These are phyloP conservation scores for Coprinopsis sp. DNA, from an alignment of 768 basidiomycete species.

Conservation along the genomic window DNA sequence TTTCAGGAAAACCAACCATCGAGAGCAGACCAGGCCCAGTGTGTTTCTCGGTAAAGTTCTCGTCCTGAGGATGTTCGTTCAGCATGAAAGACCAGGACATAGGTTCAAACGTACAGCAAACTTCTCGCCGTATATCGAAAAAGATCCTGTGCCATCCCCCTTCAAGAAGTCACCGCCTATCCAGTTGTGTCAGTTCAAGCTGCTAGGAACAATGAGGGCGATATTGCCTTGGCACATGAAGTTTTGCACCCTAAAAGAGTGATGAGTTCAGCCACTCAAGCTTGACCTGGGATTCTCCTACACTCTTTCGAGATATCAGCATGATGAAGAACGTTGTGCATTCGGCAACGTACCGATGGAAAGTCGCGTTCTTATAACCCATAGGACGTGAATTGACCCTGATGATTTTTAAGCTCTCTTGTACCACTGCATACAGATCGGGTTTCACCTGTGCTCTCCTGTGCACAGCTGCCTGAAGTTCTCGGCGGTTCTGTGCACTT, in stretches of 20 bases:
- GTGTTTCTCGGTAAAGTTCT: constrained; percentile 93
- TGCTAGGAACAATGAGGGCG: background rate
- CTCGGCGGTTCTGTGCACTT: constrained; percentile 75
- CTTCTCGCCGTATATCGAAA: constrained; percentile 95
- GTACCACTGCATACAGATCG: background rate
- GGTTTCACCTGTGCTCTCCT: constrained; percentile 80
- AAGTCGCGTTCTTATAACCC: constrained; percentile 88
- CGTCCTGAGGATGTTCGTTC: constrained; percentile 56
- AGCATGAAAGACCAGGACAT: background rate
- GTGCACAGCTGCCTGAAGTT: constrained; percentile 98
- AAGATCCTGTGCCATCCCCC: constrained; percentile 90
- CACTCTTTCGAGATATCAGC: constrained; percentile 53
- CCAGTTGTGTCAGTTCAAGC: background rate
- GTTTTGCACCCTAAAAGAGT: constrained; percentile 61
- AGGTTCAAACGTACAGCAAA: constrained; percentile 59
- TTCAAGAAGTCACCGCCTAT: constrained; percentile 94
- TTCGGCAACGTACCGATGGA: constrained; percentile 66
- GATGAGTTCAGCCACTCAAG: background rate
- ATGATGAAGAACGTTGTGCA: constrained; percentile 1
- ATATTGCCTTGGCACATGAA: constrained; percentile 95
- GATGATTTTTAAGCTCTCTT: constrained; percentile 5
- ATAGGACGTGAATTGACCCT: constrained; percentile 83
- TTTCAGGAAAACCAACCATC: constrained; percentile 54
- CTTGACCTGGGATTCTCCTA: constrained; percentile 29
- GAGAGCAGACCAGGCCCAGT: constrained; percentile 80